A percentile compares a stretch with the other conserved stretches of the same genome.
These are phyloP conservation scores for Chimonanthus praecox DNA, from an alignment of 164 flowering plant genomes.

Conservation along the genomic window DNA sequence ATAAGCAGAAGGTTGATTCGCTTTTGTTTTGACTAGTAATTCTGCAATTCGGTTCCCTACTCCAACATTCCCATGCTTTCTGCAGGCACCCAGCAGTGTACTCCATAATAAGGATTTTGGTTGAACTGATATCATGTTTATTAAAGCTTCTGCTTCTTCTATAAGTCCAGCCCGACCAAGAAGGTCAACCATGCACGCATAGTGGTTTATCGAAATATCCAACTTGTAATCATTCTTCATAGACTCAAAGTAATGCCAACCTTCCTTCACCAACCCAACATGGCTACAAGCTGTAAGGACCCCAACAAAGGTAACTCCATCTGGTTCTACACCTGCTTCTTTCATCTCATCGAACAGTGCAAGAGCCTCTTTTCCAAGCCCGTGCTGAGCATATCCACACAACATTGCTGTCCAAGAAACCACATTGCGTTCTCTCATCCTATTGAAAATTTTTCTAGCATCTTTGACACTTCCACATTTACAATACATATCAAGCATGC, in stretches of 20 bases:
- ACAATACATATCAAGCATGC: slow-evolving; percentile 63
- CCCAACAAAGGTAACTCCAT: slow-evolving; percentile 67
- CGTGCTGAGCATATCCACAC: slow-evolving; percentile 69
- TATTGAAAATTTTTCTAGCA: slow-evolving; percentile 44
- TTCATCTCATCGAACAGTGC: slow-evolving; percentile 56
- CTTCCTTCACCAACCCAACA: slow-evolving; percentile 77
- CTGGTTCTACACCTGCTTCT: slow-evolving; percentile 40
- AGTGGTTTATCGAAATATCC: slow-evolving; percentile 64
- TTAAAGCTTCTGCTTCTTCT: slow-evolving; percentile 52
- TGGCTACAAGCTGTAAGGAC: slow-evolving; percentile 81
- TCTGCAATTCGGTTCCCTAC: slow-evolving; percentile 54
- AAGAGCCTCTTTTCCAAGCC: slow-evolving; percentile 45
- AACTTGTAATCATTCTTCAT: slow-evolving; percentile 46
- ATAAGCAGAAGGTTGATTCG: slow-evolving; percentile 19
- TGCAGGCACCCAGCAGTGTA: slow-evolving; percentile 74
- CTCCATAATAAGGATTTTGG: slow-evolving; percentile 46
- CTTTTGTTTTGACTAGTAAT: slow-evolving; percentile 13
- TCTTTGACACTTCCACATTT: slow-evolving; percentile 55
- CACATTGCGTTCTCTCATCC: slow-evolving; percentile 48
- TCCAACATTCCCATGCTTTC: slow-evolving; percentile 54
- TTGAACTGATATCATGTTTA: slow-evolving; percentile 30
- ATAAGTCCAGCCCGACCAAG: slow-evolving; percentile 68
- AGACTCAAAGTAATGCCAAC: slow-evolving; percentile 43
- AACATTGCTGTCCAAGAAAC: slow-evolving; percentile 80
- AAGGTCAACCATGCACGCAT: slow-evolving; percentile 71